Base-by-base conservation (phyloP, 2,329 filamentous ascomycete species). In the Colletotrichum trifolii region DNA sequence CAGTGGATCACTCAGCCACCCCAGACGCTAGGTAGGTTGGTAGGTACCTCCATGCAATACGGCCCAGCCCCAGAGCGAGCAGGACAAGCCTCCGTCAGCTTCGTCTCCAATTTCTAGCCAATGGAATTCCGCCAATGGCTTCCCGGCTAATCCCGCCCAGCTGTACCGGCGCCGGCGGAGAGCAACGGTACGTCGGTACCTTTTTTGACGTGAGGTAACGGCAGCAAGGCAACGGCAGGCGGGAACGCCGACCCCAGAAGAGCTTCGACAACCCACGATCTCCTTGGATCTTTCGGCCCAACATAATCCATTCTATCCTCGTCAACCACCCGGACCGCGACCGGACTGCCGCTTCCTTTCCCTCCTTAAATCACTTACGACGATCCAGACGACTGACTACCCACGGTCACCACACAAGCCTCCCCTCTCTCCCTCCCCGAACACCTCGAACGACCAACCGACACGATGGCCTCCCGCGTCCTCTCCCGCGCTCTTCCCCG, bases 391-490 rank as follows among this genome's bases (percentile, higher is more conserved):
- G 25, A 25, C 25, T 25, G 4, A 25, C 25, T 4, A 25, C 25
- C 25, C 25, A 25, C 25, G 25, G 4, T 55, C 54, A 42, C 33
- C 45, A 12, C 33, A 45, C 42, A 48, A 49, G 40, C 39, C 15
- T 46, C 43, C 43, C 17, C 39, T 25, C 34, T 15, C 35, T 15
- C 52, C 39, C 45, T 34, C 17, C 12, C 33, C 25, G 25, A 25
- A 25, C 25, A 5, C 45, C 45, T 13, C 36, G 52, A 43, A 54
- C 35, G 56, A 53, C 63, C 47, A n/a, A 46, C n/a, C 47, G 66
- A 15, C 47, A 76, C 69, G 62, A 86, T 85, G 84, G 75, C 80
- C 66, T 79, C 83, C 70, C 80, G 79, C 80, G 72, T 82, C 57
- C 69, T 85, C 54, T 72, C 79, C 54, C 76, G 77, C 73, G 70